Evolutionary conservation across 106 monocot genomes (phyloP).

Genomic region (Amphibolis antarctica): DNA sequence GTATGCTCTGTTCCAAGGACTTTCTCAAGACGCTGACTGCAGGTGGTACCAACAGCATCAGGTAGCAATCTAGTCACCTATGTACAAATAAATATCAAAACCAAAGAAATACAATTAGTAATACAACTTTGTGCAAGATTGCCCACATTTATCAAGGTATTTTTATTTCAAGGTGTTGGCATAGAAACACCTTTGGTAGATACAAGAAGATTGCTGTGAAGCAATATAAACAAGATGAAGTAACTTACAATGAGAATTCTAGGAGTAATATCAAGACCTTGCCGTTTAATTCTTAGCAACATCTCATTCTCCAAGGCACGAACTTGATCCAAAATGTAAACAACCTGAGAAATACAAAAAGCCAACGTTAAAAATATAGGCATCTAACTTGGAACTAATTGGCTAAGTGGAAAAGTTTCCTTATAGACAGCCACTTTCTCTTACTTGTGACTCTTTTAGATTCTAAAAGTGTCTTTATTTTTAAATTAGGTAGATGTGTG

Average conservation of each 20-base stretch:
- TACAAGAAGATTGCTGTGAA: not conserved
- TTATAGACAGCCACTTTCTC: too few relatives aligned
- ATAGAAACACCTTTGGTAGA: not conserved
- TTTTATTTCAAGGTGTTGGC: too few relatives aligned
- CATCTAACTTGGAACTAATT: too few relatives aligned
- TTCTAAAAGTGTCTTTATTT: too few relatives aligned
- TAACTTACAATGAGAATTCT: slow-evolving; percentile 26
- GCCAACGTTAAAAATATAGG: too few relatives aligned
- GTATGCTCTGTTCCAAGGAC: slow-evolving; percentile 68
- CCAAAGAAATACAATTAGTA: too few relatives aligned
- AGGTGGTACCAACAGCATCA: slow-evolving; percentile 78
- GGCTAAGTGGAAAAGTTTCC: too few relatives aligned
- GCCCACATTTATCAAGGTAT: too few relatives aligned
- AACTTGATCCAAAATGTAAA: slow-evolving; percentile 34
- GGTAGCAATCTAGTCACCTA: slow-evolving; percentile 83
- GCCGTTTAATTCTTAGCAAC: slow-evolving; percentile 28
- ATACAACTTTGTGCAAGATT: too few relatives aligned
- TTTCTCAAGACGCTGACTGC: slow-evolving; percentile 61
- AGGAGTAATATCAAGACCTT: slow-evolving; percentile 28
- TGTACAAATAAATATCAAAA: not conserved
- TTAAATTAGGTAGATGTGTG: too few relatives aligned
- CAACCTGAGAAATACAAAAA: slow-evolving; percentile 12
- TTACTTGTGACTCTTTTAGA: too few relatives aligned
- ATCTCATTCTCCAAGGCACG: slow-evolving; percentile 32
- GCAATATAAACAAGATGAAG: not conserved